phyloP scores from a whole-genome alignment of 352 stramenopile genomes.

The Phytophthora vignae region DNA sequence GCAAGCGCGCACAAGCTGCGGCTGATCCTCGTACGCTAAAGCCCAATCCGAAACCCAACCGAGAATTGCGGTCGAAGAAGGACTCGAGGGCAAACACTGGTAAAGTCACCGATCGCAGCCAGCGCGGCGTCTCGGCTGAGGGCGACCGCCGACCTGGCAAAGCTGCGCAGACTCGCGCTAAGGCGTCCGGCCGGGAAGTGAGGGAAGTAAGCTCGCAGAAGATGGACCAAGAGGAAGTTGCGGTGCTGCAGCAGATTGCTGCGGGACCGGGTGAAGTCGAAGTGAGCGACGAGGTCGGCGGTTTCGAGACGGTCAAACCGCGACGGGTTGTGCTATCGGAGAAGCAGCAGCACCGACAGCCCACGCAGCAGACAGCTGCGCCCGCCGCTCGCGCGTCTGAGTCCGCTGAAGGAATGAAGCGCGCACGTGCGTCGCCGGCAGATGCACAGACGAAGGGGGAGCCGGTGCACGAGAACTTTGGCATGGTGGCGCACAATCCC shows the following conservation, averaged over 20 bases:
- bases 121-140: conserved; percentile 2
- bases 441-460: conserved; percentile 32
- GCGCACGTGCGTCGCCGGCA: background rate
- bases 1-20: background rate
- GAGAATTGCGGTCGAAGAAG: background rate
- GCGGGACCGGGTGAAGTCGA: conserved; percentile 2
- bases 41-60: background rate
- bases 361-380: conserved; percentile 10
- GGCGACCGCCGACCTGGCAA: conserved; percentile 12
- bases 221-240: background rate
- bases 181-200: background rate
- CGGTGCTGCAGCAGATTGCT: conserved; percentile 15
- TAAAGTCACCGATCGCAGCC: conserved; percentile 6
- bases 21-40: background rate
- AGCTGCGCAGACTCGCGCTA: background rate
- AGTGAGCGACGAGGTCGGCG: conserved; percentile 9
- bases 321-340: conserved; percentile 30
- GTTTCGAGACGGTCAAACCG: conserved; percentile 42
- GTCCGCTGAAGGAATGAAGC: conserved; percentile 17
- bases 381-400: background rate
- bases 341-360: conserved; percentile 36
- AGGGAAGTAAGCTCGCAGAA: conserved; percentile 3
- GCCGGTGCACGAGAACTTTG: conserved; percentile 21
- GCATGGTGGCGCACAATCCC: background rate
- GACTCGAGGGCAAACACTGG: background rate